Percentiles rank a stretch among this genome's conserved stretches.
phyloP scores from a whole-genome alignment of 108 stramenopile species.

The Schizochytrium sp. region DNA sequence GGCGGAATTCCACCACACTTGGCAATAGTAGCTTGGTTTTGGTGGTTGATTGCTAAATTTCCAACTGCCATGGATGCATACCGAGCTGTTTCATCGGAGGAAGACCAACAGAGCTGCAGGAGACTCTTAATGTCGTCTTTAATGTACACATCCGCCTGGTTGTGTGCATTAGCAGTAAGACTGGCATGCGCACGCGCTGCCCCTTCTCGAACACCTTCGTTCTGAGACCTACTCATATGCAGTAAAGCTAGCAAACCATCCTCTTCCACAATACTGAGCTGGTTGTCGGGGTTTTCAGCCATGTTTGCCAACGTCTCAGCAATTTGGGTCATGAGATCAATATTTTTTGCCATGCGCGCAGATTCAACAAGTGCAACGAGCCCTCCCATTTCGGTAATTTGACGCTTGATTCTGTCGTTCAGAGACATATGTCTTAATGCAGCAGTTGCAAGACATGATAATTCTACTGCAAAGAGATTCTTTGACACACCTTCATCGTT shows the following conservation, averaged over 20 bases:
- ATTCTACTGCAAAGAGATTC: slow-evolving; percentile 68
- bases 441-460: slow-evolving; percentile 77
- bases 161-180: slow-evolving; percentile 76
- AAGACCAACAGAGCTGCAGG: slow-evolving; percentile 65
- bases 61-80: slow-evolving; percentile 78
- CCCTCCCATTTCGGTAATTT: slow-evolving; percentile 77
- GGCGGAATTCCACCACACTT: slow-evolving; percentile 70
- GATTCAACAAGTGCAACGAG: slow-evolving; percentile 75
- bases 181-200: slow-evolving; percentile 67
- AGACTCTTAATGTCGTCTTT: slow-evolving; percentile 71
- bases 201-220: slow-evolving; percentile 58
- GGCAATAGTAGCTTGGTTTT: slow-evolving; percentile 72
- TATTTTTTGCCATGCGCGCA: slow-evolving; percentile 63
- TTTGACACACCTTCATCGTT: slow-evolving; percentile 68
- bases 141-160: slow-evolving; percentile 77
- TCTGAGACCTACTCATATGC: slow-evolving; percentile 62
- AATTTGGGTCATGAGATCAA: slow-evolving; percentile 72
- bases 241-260: slow-evolving; percentile 61
- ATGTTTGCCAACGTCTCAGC: slow-evolving; percentile 73
- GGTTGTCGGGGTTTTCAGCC: slow-evolving; percentile 73
- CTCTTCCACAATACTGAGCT: slow-evolving; percentile 69
- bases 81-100: slow-evolving; percentile 74
- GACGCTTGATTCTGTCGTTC: slow-evolving; percentile 76
- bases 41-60: slow-evolving; percentile 74
- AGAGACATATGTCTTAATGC: slow-evolving; percentile 80